These are phyloP conservation scores for Pyrenopolyporus hunteri DNA, from an alignment of 495 filamentous ascomycete genomes.

Conservation along the genomic window DNA sequence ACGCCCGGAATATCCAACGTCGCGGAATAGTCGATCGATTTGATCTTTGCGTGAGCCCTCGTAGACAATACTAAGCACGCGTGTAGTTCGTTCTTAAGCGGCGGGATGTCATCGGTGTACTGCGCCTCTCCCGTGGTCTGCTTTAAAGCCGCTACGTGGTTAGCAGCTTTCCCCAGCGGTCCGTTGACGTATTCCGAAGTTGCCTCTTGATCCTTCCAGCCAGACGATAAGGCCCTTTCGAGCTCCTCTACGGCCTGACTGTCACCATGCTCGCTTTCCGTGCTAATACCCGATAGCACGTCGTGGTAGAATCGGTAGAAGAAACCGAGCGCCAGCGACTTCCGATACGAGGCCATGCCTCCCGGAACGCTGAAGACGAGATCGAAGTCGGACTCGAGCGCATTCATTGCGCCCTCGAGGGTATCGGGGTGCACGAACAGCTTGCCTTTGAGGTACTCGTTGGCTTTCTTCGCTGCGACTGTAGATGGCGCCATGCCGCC, in stretches of 20 bases:
- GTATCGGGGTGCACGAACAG: slow-evolving; percentile 79
- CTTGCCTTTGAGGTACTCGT: slow-evolving; percentile 73
- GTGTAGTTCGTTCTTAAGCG: slow-evolving; percentile 84
- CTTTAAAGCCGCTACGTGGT: slow-evolving; percentile 91
- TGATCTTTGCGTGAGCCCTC: slow-evolving; percentile 85
- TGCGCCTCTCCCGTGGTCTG: slow-evolving; percentile 93
- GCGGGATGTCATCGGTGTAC: slow-evolving; percentile 94
- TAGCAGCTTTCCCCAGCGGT: slow-evolving; percentile 78
- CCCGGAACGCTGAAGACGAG: slow-evolving; percentile 86
- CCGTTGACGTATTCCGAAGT: slow-evolving; percentile 71
- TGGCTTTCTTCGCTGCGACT: slow-evolving; percentile 77
- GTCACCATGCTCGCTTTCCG: slow-evolving; percentile 55
- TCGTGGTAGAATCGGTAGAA: slow-evolving; percentile 90
- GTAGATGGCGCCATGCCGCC: slow-evolving; percentile 91
- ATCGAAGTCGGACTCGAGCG: slow-evolving; percentile 85
- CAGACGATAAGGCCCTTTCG: slow-evolving; percentile 67
- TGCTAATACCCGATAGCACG: slow-evolving; percentile 55
- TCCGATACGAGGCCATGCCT: slow-evolving; percentile 95
- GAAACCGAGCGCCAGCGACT: slow-evolving; percentile 85
- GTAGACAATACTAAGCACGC: slow-evolving; percentile 87
- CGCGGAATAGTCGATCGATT: slow-evolving; percentile 72
- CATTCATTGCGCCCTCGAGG: slow-evolving; percentile 85
- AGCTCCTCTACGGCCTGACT: slow-evolving; percentile 68
- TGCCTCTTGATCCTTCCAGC: slow-evolving; percentile 65
- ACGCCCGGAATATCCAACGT: slow-evolving; percentile 83